A percentile compares a stretch with the other conserved stretches of the same genome.
Conservation (phyloP, 805 yeast species). For the Hanseniaspora jakobsenii region DNA sequence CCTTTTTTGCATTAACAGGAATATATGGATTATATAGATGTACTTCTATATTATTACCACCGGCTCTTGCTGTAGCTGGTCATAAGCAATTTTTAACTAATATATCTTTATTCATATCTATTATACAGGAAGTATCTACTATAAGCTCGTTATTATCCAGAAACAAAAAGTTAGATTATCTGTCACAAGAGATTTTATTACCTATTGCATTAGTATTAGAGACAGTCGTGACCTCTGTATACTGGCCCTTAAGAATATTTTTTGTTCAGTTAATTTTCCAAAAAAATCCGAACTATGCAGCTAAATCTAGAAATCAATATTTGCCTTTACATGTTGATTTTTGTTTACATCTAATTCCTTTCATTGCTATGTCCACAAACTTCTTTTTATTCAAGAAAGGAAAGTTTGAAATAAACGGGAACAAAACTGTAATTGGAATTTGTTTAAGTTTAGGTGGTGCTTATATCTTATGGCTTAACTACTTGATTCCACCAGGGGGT, state of each 20-base stretch:
- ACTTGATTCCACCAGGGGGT: slow-evolving; percentile 36
- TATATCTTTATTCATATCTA: slow-evolving; percentile 40
- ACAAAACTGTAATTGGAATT: slow-evolving; percentile 31
- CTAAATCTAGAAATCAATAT: neutral
- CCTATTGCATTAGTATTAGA: slow-evolving; percentile 50
- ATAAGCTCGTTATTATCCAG: slow-evolving; percentile 25
- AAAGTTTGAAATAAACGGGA: slow-evolving; percentile 30
- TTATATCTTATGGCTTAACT: slow-evolving; percentile 45
- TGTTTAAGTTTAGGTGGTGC: slow-evolving; percentile 32
- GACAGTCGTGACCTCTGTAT: slow-evolving; percentile 47
- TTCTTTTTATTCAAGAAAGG: slow-evolving; percentile 42
- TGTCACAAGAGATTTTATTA: slow-evolving; percentile 22
- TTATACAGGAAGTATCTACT: slow-evolving; percentile 4
- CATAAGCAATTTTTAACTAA: slow-evolving; percentile 64
- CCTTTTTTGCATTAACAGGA: slow-evolving; percentile 19
- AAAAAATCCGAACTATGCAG: slow-evolving; percentile 17
- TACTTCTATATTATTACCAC: slow-evolving; percentile 34
- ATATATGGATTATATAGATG: slow-evolving; percentile 26
- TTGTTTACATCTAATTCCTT: slow-evolving; percentile 49
- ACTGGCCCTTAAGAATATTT: slow-evolving; percentile 57
- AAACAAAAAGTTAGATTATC: neutral
- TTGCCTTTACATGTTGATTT: slow-evolving; percentile 44
- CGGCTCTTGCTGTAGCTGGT: slow-evolving; percentile 43
- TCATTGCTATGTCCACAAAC: slow-evolving; percentile 40
- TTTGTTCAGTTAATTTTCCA: slow-evolving; percentile 38